Conservation (phyloP, 306 rosid species). For the Styphnolobium japonicum region DNA sequence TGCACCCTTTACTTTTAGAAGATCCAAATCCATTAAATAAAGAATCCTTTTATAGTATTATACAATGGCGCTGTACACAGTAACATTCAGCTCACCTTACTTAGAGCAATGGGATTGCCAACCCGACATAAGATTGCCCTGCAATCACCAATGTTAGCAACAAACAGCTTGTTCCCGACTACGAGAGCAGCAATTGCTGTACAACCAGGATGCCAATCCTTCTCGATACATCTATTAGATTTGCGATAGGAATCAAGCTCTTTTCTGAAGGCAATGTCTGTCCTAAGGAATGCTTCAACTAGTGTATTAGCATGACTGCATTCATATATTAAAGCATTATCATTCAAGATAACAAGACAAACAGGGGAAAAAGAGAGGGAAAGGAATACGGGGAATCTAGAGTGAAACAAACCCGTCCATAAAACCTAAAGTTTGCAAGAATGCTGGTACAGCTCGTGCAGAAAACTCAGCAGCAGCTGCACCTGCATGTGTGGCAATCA, state of each 20-base stretch:
- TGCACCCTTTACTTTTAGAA: too few species aligned
- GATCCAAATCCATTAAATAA: too few species aligned
- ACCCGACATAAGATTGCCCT: slow-evolving; percentile 78
- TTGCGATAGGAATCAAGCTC: slow-evolving; percentile 64
- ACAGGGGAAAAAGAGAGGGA: background rate
- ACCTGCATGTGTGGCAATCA: slow-evolving; percentile 53
- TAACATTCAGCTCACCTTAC: slow-evolving; percentile 53
- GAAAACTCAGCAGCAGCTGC: slow-evolving; percentile 95
- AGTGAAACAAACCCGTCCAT: slow-evolving; percentile 46
- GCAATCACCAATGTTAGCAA: slow-evolving; percentile 92
- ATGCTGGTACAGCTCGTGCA: slow-evolving; percentile 68
- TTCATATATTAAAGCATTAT: slow-evolving; percentile 6
- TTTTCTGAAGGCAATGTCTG: slow-evolving; percentile 79
- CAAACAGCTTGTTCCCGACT: slow-evolving; percentile 68
- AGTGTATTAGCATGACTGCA: slow-evolving; percentile 77
- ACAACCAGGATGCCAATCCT: slow-evolving; percentile 96
- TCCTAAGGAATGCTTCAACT: slow-evolving; percentile 64
- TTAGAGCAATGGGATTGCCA: slow-evolving; percentile 72
- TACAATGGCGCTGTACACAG: background rate
- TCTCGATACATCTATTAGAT: slow-evolving; percentile 65
- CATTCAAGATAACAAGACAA: background rate
- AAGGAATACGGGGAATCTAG: background rate
- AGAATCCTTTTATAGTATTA: background rate
- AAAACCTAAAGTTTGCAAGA: slow-evolving; percentile 52
- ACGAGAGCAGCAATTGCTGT: slow-evolving; percentile 76